These are phyloP conservation scores for Epichloe elymi DNA, from an alignment of 2,329 filamentous ascomycete genomes.

Conservation along the genomic window DNA sequence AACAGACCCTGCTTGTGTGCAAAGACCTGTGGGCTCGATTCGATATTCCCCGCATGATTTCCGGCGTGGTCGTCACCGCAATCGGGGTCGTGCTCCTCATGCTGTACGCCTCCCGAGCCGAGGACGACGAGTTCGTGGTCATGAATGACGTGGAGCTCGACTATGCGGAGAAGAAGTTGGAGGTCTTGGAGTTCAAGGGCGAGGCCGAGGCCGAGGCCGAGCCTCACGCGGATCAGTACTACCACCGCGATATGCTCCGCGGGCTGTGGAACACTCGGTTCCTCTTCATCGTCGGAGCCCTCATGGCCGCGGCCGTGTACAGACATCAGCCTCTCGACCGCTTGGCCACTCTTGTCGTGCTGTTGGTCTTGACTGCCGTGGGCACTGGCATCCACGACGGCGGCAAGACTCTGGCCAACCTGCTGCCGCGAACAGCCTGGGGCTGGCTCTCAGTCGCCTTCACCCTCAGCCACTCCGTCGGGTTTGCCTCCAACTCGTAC, in stretches of 20 bases:
- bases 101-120: constrained; percentile 54
- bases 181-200: constrained; percentile 28
- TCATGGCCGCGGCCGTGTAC: constrained; percentile 18
- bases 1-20: constrained; percentile 64
- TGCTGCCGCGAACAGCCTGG: constrained; percentile 69
- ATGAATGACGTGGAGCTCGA: constrained; percentile 45
- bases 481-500: constrained; percentile 95
- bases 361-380: constrained; percentile 27
- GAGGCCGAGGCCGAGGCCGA: constrained; percentile 26
- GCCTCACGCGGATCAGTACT: constrained; percentile 25
- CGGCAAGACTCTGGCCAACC: constrained; percentile 32
- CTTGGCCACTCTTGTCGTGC: constrained; percentile 26
- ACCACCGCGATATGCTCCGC: constrained; percentile 21
- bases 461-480: constrained; percentile 75
- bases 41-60: constrained; percentile 72
- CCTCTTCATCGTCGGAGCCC: constrained; percentile 16
- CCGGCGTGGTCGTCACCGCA: constrained; percentile 61
- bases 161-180: constrained; percentile 43
- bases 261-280: constrained; percentile 24
- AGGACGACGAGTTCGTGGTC: constrained; percentile 40
- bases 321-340: constrained; percentile 20
- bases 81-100: constrained; percentile 55
- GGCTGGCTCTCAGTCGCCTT: constrained; percentile 75
- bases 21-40: constrained; percentile 85
- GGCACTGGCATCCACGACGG: constrained; percentile 28